Conservation (phyloP, 1,284 basidiomycete genomes). For the Sanghuangporus sanghuang region DNA sequence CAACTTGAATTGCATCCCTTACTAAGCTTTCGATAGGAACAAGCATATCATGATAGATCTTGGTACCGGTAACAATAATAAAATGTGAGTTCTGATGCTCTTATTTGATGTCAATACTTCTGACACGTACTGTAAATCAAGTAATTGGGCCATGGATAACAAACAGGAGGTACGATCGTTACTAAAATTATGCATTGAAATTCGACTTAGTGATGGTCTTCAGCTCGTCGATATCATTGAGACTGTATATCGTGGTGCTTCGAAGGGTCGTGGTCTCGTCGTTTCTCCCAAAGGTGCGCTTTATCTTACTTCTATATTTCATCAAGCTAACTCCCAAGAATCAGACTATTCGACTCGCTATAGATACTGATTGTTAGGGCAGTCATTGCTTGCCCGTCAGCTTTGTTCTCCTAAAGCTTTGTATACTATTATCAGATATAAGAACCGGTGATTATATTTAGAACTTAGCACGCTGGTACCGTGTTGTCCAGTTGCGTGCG, state of each 20-base stretch:
- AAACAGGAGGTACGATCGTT: slow-evolving; percentile 78
- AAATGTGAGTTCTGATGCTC: slow-evolving; percentile 65
- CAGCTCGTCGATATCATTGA: slow-evolving; percentile 98
- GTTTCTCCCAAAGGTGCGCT: slow-evolving; percentile 89
- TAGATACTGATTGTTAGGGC: slow-evolving; percentile 48
- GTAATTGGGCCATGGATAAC: slow-evolving; percentile 97
- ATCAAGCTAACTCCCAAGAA: neutral
- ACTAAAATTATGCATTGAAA: neutral
- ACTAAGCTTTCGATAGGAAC: slow-evolving; percentile 51
- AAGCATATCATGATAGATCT: slow-evolving; percentile 99
- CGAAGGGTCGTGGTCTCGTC: slow-evolving; percentile 96
- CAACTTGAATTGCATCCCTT: neutral
- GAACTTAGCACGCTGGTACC: no score
- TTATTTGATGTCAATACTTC: slow-evolving; percentile 5
- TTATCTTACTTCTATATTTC: neutral
- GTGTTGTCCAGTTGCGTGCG: no score
- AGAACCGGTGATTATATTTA: no score
- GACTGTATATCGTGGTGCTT: slow-evolving; percentile 96
- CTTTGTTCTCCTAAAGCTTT: neutral
- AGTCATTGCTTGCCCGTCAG: neutral
- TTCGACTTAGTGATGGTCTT: slow-evolving; percentile 10
- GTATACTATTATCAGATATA: neutral
- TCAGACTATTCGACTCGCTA: slow-evolving; percentile 82
- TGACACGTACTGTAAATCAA: slow-evolving; percentile 27
- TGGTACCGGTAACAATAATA: slow-evolving; percentile 99